Conservation (phyloP, 805 yeast genomes). For the Saccharomycopsis fodiens region DNA sequence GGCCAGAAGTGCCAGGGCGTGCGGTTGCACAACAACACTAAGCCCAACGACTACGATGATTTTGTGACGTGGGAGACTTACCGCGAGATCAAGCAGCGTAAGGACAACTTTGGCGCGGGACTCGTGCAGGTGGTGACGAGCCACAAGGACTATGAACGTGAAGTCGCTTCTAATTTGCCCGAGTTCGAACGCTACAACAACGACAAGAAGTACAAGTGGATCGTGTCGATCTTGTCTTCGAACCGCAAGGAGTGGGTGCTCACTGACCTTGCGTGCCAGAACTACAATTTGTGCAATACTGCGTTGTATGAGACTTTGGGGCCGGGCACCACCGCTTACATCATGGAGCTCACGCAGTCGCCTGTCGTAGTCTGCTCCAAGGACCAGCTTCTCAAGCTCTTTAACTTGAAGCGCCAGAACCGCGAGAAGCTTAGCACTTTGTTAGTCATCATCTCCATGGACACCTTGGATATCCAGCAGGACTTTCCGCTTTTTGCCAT, state of each 20-base stretch:
- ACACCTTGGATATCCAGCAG: conserved; percentile 28
- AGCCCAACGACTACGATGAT: conserved; percentile 32
- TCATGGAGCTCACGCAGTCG: conserved; percentile 50
- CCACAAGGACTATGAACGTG: conserved; percentile 21
- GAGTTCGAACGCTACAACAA: conserved; percentile 25
- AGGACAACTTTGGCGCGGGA: conserved; percentile 50
- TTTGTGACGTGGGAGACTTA: conserved; percentile 39
- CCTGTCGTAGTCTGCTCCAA: conserved; percentile 47
- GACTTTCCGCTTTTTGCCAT: conserved; percentile 24
- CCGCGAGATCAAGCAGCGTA: conserved; percentile 33
- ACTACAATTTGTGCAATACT: conserved; percentile 44
- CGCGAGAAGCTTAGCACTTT: conserved; percentile 29
- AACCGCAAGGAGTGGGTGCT: conserved; percentile 58
- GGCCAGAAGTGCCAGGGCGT: conserved; percentile 31
- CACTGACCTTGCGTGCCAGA: conserved; percentile 47
- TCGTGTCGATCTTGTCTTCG: conserved; percentile 48
- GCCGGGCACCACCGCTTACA: conserved; percentile 53
- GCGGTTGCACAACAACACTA: conserved; percentile 25
- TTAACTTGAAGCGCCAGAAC: conserved; percentile 32
- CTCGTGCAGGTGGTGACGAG: conserved; percentile 33
- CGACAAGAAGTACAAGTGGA: conserved; percentile 33
- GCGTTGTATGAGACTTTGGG: conserved; percentile 52
- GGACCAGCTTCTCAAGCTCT: conserved; percentile 34
- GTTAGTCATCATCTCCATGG: conserved; percentile 42
- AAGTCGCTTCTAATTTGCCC: conserved; percentile 25